Percentiles rank a stretch among this genome's conserved stretches.
Conservation (phyloP, 768 basidiomycete species). For the Leccinum disarticulatum region DNA sequence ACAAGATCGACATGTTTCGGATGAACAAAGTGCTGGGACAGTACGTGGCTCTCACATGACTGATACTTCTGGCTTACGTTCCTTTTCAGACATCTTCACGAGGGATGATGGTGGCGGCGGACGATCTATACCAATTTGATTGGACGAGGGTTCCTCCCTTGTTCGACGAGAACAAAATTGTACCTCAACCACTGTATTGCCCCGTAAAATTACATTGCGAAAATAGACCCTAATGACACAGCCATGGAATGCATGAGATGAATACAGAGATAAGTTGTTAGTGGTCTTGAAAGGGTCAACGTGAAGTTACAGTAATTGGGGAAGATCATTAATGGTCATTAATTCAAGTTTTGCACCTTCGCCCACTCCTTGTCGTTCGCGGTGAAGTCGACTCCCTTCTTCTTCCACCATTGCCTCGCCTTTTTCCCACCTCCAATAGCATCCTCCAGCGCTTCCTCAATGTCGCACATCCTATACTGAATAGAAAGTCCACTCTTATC, state of each 20-base stretch:
- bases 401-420: conserved; percentile 78
- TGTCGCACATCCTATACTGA: conserved; percentile 87
- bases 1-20: conserved; percentile 89
- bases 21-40: conserved; percentile 91
- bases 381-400: conserved; percentile 79
- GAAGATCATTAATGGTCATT: conserved; percentile 13
- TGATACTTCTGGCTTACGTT: neutral
- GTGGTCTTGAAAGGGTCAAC: neutral
- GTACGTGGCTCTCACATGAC: conserved; percentile 38
- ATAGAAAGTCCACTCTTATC: conserved; percentile 73
- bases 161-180: conserved; percentile 9
- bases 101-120: conserved; percentile 13
- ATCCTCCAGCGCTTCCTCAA: conserved; percentile 89
- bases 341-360: conserved; percentile 77
- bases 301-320: no score
- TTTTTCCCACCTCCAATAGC: conserved; percentile 77
- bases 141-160: neutral
- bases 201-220: conserved; percentile 8
- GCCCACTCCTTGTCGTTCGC: conserved; percentile 88
- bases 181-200: conserved; percentile 13
- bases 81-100: conserved; percentile 32
- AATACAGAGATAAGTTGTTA: conserved; percentile 2
- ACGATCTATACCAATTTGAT: conserved; percentile 1
- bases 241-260: conserved; percentile 1
- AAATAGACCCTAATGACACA: conserved; percentile 1